Base-by-base conservation (phyloP, 1,139 yeast species). In the Yamadazyma siamensis region DNA sequence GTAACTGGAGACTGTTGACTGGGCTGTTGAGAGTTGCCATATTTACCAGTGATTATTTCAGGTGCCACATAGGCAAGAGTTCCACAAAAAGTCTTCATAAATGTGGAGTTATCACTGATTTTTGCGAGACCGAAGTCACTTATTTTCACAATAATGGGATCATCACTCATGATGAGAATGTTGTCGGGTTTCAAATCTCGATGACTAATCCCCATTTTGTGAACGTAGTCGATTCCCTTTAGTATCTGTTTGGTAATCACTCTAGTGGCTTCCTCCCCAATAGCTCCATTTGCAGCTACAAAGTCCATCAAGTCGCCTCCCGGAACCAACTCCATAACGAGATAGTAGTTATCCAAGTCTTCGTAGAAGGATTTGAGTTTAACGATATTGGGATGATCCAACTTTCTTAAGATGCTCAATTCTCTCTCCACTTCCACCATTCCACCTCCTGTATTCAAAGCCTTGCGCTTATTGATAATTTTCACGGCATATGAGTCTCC, bases 261-360 rank as follows among this genome's bases (percentile, higher is more conserved):
- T 43, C 83, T 79, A 4, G 91, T 83, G 3, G 95, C 94, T 31
- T 79, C 88, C 55, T 89, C 98, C 13, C 94, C 88, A 22, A 89
- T 84, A 4, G 94, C 77, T 2, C 96, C 96, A 55, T 85, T 83
- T 3, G 89, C 86, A 0, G 94, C 91, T 2, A 89, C 94, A 59
- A 86, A 88, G 59, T 80, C 97, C 98, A 91, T 91, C 37, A 91
- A 63, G 54, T 91, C 98, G n/a, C 98, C 98, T 7, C 96, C 96
- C 1, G 94, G 81, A 13, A 91, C 94, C 46, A 81, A 82, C 51
- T 91, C 98, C 96, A 91, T 89, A 4, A 91, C 89, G 40, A 91
- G 67, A 52, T 86, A 91, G 54, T 86, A 86, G 47, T 75, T 77
- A 37, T 81, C 84, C 9, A 67, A 61, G 52, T 89, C 96, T 52